These are phyloP conservation scores for Nowakowskiella sp. DNA, from an alignment of 192 early-diverging fungal genomes.

Conservation along the genomic window DNA sequence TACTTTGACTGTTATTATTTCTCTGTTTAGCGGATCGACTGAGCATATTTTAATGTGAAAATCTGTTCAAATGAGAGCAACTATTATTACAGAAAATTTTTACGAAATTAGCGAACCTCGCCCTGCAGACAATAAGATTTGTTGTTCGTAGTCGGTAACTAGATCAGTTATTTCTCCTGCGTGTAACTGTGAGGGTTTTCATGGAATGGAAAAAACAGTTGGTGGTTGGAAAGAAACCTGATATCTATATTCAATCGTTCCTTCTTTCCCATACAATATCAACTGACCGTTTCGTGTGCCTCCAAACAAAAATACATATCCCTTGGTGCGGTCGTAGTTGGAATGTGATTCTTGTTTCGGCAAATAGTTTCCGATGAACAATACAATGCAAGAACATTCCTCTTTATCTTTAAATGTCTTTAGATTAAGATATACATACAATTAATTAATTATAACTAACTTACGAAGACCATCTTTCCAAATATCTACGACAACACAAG, in stretches of 20 bases:
- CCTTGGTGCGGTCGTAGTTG: slow-evolving; percentile 9
- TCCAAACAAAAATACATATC: slow-evolving; percentile 34
- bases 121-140: slow-evolving; percentile 29
- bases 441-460: background rate
- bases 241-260: slow-evolving; percentile 33
- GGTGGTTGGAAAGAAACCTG: slow-evolving; percentile 22
- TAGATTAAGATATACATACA: slow-evolving; percentile 1
- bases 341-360: background rate
- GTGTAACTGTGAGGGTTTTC: slow-evolving; percentile 21
- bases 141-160: slow-evolving; percentile 12
- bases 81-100: background rate
- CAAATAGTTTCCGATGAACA: slow-evolving; percentile 30
- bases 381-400: slow-evolving; percentile 23
- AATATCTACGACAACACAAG: slow-evolving; percentile 40
- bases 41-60: slow-evolving; percentile 22
- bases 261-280: slow-evolving; percentile 33
- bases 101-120: slow-evolving; percentile 11
- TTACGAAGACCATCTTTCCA: slow-evolving; percentile 25
- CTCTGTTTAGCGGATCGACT: slow-evolving; percentile 14
- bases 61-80: slow-evolving; percentile 17
- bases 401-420: slow-evolving; percentile 16
- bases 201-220: background rate
- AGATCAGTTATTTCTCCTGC: slow-evolving; percentile 33
- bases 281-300: slow-evolving; percentile 46
- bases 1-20: slow-evolving; percentile 26